These are phyloP conservation scores for Quercus dentata DNA, from an alignment of 306 rosid species.

Conservation along the genomic window DNA sequence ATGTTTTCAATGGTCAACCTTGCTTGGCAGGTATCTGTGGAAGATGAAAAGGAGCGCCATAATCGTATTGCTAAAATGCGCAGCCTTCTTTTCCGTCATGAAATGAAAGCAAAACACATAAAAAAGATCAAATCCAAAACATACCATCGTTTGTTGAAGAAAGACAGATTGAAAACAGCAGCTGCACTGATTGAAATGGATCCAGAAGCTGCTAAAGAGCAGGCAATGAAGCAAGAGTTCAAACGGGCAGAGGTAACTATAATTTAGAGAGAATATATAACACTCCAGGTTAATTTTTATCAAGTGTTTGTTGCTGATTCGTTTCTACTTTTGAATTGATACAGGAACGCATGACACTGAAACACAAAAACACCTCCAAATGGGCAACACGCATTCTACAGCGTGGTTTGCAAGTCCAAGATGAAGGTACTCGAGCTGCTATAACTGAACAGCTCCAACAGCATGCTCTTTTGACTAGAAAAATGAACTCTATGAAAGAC, in stretches of 20 bases:
- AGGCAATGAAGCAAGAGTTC: slow-evolving; percentile 73
- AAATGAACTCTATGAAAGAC: slow-evolving; percentile 69
- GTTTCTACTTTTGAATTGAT: slow-evolving; percentile 21
- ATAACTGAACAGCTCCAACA: slow-evolving; percentile 65
- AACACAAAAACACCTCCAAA: slow-evolving; percentile 62
- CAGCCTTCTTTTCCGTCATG: slow-evolving; percentile 80
- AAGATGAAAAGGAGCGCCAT: slow-evolving; percentile 79
- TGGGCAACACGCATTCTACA: slow-evolving; percentile 68
- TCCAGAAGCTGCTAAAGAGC: slow-evolving; percentile 80
- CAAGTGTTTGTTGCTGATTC: not conserved
- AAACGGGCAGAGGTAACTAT: slow-evolving; percentile 72
- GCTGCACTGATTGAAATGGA: slow-evolving; percentile 51
- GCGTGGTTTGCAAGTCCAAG: slow-evolving; percentile 77
- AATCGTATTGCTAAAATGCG: slow-evolving; percentile 91
- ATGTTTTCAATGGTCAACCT: not conserved
- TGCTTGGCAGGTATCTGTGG: slow-evolving; percentile 60
- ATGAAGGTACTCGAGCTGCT: slow-evolving; percentile 92
- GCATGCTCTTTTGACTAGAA: slow-evolving; percentile 73
- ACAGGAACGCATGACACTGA: slow-evolving; percentile 87
- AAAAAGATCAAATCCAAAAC: slow-evolving; percentile 90
- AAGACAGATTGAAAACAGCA: slow-evolving; percentile 62
- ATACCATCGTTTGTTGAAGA: slow-evolving; percentile 75
- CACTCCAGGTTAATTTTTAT: not conserved
- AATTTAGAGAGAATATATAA: not conserved
- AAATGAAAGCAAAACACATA: slow-evolving; percentile 66